phyloP scores from a whole-genome alignment of 2,329 filamentous ascomycete species.

The Neofusicoccum laricinum region DNA sequence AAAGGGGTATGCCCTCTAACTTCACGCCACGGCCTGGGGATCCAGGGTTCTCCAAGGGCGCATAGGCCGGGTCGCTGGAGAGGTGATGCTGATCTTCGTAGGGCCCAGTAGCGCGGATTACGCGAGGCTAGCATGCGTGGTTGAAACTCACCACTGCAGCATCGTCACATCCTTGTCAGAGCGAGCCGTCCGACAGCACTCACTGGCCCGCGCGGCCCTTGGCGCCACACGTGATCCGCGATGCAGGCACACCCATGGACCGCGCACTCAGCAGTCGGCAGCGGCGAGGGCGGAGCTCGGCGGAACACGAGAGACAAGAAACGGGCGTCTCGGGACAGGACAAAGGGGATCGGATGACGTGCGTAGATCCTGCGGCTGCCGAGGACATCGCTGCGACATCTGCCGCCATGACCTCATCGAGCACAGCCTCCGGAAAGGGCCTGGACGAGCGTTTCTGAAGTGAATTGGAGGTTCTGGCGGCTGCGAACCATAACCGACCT shows the following conservation, averaged over 20 bases:
- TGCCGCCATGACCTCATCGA: not conserved
- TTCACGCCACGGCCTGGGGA: not conserved
- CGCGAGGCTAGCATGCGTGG: conserved; percentile 10
- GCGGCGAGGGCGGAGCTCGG: not conserved
- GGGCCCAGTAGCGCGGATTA: conserved; percentile 3
- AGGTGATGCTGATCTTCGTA: conserved; percentile 6
- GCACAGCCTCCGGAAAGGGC: not conserved
- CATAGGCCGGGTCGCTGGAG: not conserved
- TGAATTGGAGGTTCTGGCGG: not conserved
- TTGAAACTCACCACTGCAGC: conserved; percentile 14
- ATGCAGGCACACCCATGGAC: conserved; percentile 3
- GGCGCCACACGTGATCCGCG: not conserved
- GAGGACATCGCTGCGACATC: not conserved
- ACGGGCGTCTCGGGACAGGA: conserved; percentile 6
- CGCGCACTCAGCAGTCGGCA: not conserved
- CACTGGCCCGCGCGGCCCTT: not conserved
- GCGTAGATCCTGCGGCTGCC: conserved; percentile 5
- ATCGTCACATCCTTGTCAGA: conserved; percentile 12
- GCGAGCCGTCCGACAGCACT: not conserved
- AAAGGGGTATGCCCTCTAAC: conserved; percentile 1
- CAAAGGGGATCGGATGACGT: conserved; percentile 5
- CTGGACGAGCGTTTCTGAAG: not conserved
- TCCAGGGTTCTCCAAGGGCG: conserved; percentile 4
- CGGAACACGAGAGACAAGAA: conserved; percentile 9
- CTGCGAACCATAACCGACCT: not conserved